Percentiles rank a stretch among this genome's conserved stretches.
Evolutionary conservation across 306 rosid genomes (phyloP).

Genomic region (Nissolia schottii): DNA sequence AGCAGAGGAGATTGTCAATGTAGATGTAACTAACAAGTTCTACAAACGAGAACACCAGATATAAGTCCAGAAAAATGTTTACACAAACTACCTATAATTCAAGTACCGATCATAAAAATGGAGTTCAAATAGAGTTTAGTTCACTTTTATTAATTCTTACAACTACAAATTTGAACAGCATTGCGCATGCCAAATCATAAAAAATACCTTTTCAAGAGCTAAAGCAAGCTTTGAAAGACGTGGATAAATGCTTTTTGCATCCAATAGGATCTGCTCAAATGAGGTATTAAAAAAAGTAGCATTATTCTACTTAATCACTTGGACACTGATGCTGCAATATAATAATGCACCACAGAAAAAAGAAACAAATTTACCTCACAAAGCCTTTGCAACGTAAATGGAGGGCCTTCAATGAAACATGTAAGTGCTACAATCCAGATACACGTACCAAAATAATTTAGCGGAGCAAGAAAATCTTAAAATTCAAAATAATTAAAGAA

Average conservation of each 20-base stretch:
- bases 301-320: neutral
- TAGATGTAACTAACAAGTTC: conserved; percentile 89
- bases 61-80: conserved; percentile 5
- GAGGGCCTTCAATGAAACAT: conserved; percentile 85
- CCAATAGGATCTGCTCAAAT: conserved; percentile 75
- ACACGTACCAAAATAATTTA: conserved; percentile 16
- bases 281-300: conserved; percentile 10
- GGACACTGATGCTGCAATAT: neutral
- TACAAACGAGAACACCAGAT: conserved; percentile 32
- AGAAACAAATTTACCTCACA: conserved; percentile 60
- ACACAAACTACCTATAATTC: neutral
- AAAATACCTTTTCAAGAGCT: conserved; percentile 90
- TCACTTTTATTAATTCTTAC: neutral
- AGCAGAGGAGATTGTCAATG: conserved; percentile 49
- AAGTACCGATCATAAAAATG: neutral
- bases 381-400: conserved; percentile 91
- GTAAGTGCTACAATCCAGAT: conserved; percentile 59
- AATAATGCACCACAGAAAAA: neutral
- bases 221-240: conserved; percentile 84
- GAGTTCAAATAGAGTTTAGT: neutral
- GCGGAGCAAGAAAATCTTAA: neutral
- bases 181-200: neutral
- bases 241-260: conserved; percentile 70
- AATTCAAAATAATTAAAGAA: neutral
- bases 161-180: conserved; percentile 10